These are phyloP conservation scores for Antarctomyces pellizariae DNA, from an alignment of 495 filamentous ascomycete genomes.

Conservation along the genomic window DNA sequence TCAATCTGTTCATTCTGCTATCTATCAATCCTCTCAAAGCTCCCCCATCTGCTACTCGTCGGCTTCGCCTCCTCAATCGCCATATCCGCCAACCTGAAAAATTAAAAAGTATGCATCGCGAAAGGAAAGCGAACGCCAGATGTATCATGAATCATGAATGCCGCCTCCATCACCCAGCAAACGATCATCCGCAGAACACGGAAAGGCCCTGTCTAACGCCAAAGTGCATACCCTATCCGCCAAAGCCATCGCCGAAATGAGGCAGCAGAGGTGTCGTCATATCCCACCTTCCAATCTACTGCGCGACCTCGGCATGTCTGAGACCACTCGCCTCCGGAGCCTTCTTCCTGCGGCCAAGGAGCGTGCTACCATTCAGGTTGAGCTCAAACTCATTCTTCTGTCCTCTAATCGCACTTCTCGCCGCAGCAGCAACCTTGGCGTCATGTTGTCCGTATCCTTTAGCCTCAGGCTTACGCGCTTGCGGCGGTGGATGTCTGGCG, in stretches of 20 bases:
- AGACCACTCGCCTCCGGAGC: constrained; percentile 15
- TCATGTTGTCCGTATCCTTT: constrained; percentile 68
- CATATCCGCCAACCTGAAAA: too few relatives aligned
- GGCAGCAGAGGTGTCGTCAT: neutral
- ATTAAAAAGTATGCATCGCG: too few relatives aligned
- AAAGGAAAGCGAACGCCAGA: too few relatives aligned
- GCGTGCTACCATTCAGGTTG: constrained; percentile 67
- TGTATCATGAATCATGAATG: too few relatives aligned
- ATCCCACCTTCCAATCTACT: constrained; percentile 3
- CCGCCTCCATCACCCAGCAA: neutral
- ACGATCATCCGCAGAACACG: neutral
- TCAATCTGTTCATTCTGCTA: too few relatives aligned
- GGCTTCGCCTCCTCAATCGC: too few relatives aligned
- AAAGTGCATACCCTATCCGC: neutral
- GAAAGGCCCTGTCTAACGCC: neutral
- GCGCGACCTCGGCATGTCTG: constrained; percentile 5
- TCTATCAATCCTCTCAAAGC: too few relatives aligned
- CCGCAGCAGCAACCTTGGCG: constrained; percentile 51
- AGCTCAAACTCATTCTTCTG: constrained; percentile 65
- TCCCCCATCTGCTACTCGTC: too few relatives aligned
- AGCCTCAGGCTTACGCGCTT: constrained; percentile 21
- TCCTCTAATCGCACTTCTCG: constrained; percentile 46
- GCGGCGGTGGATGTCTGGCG: constrained; percentile 18
- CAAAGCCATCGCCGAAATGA: too few relatives aligned
- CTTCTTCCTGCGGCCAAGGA: constrained; percentile 55